phyloP scores from a whole-genome alignment of 352 stramenopile genomes.

The Phytopythium cucurbitacearum region DNA sequence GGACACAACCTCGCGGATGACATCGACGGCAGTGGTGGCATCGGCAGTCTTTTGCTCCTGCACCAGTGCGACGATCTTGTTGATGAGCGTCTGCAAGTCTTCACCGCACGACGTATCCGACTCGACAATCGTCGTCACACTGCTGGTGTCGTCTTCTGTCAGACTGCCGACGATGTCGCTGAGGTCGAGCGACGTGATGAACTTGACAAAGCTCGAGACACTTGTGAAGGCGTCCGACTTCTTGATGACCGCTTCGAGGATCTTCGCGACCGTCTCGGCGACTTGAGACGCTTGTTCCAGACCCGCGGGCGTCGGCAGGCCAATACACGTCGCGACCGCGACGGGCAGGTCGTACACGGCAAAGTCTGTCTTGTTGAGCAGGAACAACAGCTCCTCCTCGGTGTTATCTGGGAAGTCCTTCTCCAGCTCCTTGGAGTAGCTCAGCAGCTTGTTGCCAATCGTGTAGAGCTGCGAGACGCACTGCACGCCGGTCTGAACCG shows the following conservation, averaged over 20 bases:
- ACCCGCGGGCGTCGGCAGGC: conserved; percentile 13
- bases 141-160: conserved; percentile 18
- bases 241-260: conserved; percentile 29
- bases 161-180: conserved; percentile 17
- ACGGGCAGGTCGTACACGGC: conserved; percentile 45
- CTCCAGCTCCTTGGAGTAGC: conserved; percentile 35
- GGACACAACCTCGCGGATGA: conserved; percentile 38
- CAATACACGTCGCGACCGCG: conserved; percentile 40
- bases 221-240: conserved; percentile 38
- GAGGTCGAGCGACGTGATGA: conserved; percentile 17
- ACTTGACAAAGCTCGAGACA: conserved; percentile 23
- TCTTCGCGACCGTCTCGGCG: conserved; percentile 20
- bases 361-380: conserved; percentile 56
- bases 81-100: conserved; percentile 36
- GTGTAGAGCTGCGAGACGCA: conserved; percentile 50
- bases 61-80: conserved; percentile 41
- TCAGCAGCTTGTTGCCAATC: conserved; percentile 35
- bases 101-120: conserved; percentile 33
- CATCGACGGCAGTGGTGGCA: conserved; percentile 22
- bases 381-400: conserved; percentile 37
- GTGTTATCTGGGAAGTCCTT: conserved; percentile 32
- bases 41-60: conserved; percentile 26
- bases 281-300: conserved; percentile 35
- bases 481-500: conserved; percentile 35
- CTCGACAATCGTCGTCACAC: conserved; percentile 29